Evolutionary conservation across 2,329 filamentous ascomycete species (phyloP).

Genomic region (Lecanicillium sp.): DNA sequence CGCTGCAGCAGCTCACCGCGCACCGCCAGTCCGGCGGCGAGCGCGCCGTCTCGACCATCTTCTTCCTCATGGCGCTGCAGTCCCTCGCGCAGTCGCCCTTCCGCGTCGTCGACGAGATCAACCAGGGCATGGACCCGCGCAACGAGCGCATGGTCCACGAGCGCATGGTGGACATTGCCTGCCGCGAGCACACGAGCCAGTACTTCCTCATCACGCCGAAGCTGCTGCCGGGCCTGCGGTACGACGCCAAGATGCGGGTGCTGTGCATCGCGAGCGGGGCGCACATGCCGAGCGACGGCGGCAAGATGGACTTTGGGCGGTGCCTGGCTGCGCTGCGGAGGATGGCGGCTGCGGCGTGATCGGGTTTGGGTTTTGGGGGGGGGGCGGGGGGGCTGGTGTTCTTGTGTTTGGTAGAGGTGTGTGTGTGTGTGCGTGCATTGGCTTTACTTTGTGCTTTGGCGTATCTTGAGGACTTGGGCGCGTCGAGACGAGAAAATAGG

Average conservation of each 20-base stretch:
- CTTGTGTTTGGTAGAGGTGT: neutral
- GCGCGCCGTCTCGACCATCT: slow-evolving; percentile 92
- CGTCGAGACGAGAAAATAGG: too few species aligned
- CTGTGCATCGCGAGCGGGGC: slow-evolving; percentile 92
- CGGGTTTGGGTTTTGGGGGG: too few species aligned
- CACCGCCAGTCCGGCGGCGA: slow-evolving; percentile 96
- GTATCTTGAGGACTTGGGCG: too few species aligned
- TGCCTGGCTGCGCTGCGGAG: slow-evolving; percentile 39
- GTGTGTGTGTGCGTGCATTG: too few species aligned
- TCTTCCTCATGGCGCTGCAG: slow-evolving; percentile 97
- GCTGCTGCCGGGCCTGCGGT: slow-evolving; percentile 75
- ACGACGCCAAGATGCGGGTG: slow-evolving; percentile 86
- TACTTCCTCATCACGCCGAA: slow-evolving; percentile 99
- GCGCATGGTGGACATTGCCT: slow-evolving; percentile 96
- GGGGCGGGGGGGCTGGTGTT: neutral
- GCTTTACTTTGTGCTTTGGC: too few species aligned
- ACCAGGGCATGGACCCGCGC: slow-evolving; percentile 97
- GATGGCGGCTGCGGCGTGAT: slow-evolving; percentile 21
- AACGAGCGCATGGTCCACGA: slow-evolving; percentile 98
- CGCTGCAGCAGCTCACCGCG: slow-evolving; percentile 76
- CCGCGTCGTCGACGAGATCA: slow-evolving; percentile 98
- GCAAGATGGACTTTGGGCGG: slow-evolving; percentile 43
- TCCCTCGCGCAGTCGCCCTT: slow-evolving; percentile 90
- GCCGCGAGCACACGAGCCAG: slow-evolving; percentile 68
- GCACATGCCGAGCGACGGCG: slow-evolving; percentile 51